Evolutionary conservation across 768 basidiomycete genomes (phyloP).

Genomic region (Jaapia argillacea): DNA sequence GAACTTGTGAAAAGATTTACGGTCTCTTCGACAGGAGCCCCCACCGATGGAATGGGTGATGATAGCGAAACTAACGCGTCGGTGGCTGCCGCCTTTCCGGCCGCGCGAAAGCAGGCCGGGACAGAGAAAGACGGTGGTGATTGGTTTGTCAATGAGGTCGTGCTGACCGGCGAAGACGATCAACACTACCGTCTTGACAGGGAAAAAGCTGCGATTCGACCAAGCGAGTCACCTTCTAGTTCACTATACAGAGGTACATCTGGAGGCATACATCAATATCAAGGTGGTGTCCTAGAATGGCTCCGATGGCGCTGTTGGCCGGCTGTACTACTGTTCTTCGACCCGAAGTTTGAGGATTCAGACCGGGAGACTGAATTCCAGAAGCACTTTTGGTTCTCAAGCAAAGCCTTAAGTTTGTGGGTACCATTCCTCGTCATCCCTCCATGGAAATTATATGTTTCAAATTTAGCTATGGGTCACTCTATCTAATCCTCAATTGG

Average conservation of each 20-base stretch:
- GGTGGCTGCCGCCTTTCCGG: conserved; percentile 1
- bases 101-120: conserved; percentile 3
- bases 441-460: no score
- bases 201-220: no score
- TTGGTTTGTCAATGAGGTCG: conserved; percentile 14
- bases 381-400: conserved; percentile 13
- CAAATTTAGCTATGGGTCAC: conserved; percentile 3
- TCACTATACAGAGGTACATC: no score
- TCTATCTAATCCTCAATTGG: conserved; percentile 24
- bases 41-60: background rate
- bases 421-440: no score
- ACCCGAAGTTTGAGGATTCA: conserved; percentile 14
- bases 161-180: no score
- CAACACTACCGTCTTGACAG: no score
- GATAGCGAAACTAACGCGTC: background rate
- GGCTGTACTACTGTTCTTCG: no score
- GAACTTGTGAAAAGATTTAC: no score
- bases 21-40: background rate
- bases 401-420: conserved; percentile 11
- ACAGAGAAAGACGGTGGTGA: conserved; percentile 8
- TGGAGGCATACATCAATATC: no score
- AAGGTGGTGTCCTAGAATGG: no score
- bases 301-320: no score
- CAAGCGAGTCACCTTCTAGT: no score
- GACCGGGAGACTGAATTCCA: conserved; percentile 13